Base-by-base conservation (phyloP, 2,329 filamentous ascomycete genomes). In the Pseudocercospora vitis region DNA sequence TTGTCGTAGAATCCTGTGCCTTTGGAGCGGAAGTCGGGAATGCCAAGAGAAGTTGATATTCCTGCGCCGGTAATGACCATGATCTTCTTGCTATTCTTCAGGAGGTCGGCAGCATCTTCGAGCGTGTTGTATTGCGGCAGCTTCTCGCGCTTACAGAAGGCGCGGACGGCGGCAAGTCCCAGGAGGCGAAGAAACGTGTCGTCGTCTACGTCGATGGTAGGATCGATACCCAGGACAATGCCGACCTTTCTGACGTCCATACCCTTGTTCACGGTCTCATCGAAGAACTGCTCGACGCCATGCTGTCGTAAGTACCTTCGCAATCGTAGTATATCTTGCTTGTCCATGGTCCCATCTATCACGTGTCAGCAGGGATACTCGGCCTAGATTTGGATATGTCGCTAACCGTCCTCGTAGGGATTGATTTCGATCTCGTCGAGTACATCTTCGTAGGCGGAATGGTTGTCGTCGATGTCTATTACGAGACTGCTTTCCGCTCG, bases 21-120 rank as follows among this genome's bases (percentile, higher is more conserved):
- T 71, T 94, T 94, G 48, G 91, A 96, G 61, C 94, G 86, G 68
- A 99, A 99, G 71, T 99, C 94, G 3, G 94, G 94, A 55, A 99
- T 97, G 57, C 94, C 94, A 16, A 99, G 83, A 48, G 90, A 96
- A 0, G 94, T 99, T 21, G 91, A 96, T 63, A 99, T 97, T 62
- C 94, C 94, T 14, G 94, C 94, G 48, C 94, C 94, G 1, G 94
- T 97, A 62, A 99, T 82, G 60, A 97, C 88, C 66, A 99, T 83
- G 70, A 99, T 91, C 71, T 96, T 95, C 62, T 82, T 82, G 53
- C 86, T 84, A 55, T 81, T 81, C 63, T 83, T 78, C 37, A 99
- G 80, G 47, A 99, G 77, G 11, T 79, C 74, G 7, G 94, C 91
- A 3, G 89, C 94, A 73, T 99, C 91, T 60, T 95, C 88, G 48